Base-by-base conservation (phyloP, 2,329 filamentous ascomycete genomes). In the Fusarium udum region DNA sequence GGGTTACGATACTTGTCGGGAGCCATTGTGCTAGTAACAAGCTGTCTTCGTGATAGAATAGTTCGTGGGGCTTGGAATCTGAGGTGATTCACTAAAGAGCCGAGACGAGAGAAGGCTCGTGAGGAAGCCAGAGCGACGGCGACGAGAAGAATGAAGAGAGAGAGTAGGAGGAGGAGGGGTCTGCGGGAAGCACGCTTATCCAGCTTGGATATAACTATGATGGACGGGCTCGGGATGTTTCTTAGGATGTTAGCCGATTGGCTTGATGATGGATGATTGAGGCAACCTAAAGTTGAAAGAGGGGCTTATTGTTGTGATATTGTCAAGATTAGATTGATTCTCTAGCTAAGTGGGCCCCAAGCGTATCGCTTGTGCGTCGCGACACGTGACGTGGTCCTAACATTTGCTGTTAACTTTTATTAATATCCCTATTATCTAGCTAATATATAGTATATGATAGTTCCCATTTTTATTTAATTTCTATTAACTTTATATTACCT, bases 1-100 rank as follows among this genome's bases (percentile, higher is more conserved):
- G 93, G 93, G 79, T 87, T 92, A 81, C 87, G 88, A 83, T 92
- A 94, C 82, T 90, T 89, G 74, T 87, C 83, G 68, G 89, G 87
- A 74, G 89, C 90, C 91, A 93, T 93, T 79, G 82, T 87, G 80
- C 83, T 87, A 74, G 87, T 91, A 73, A 80, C 82, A 75, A 83
- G 79, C 68, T 80, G 79, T 73, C 79, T 83, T 78, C 78, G 62
- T 67, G 71, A 63, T 66, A 76, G 63, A 65, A 76, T 66, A 75
- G 78, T 67, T 81, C 76, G 63, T 74, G 63, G 66, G 77, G 77
- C 63, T 74, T 81, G 76, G 79, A 83, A 78, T 71, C 84, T 86
- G 69, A 92, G 78, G 75, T 91, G 89, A 77, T 84, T 85, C 67
- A 90, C 84, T 74, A 92, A 81, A 62, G 86, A 85, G 71, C 85